These are phyloP conservation scores for Globisporangium okanoganense DNA, from an alignment of 352 stramenopile genomes.

Conservation along the genomic window DNA sequence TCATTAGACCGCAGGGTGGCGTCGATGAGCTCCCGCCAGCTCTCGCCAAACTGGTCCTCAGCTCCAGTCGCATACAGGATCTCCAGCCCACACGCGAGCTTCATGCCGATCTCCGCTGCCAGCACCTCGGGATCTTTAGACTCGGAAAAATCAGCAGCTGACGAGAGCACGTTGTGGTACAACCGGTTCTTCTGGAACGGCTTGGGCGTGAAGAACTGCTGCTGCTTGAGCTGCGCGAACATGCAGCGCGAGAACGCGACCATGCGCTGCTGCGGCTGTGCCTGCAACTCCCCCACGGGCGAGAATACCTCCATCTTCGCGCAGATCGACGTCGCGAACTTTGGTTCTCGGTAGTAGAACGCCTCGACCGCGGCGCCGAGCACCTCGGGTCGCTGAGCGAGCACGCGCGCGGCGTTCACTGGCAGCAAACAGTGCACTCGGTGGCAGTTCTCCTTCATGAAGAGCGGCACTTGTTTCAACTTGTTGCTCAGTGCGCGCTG, in stretches of 20 bases:
- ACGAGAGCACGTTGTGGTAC: slow-evolving; percentile 20
- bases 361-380: slow-evolving; percentile 52
- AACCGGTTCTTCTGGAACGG: slow-evolving; percentile 28
- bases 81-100: slow-evolving; percentile 74
- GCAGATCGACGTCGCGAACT: slow-evolving; percentile 42
- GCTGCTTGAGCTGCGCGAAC: slow-evolving; percentile 81
- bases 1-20: slow-evolving; percentile 12
- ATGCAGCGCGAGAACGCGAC: slow-evolving; percentile 77
- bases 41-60: slow-evolving; percentile 37
- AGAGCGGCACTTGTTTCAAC: slow-evolving; percentile 29
- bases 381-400: slow-evolving; percentile 23
- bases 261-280: slow-evolving; percentile 23
- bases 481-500: slow-evolving; percentile 39
- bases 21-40: slow-evolving; percentile 42
- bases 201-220: slow-evolving; percentile 65
- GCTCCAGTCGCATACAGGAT: slow-evolving; percentile 48
- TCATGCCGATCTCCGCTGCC: slow-evolving; percentile 66
- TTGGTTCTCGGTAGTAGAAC: slow-evolving; percentile 74
- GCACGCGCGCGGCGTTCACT: slow-evolving; percentile 24
- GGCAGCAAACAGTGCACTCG: slow-evolving; percentile 46
- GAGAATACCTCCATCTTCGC: slow-evolving; percentile 53
- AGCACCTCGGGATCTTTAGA: neutral
- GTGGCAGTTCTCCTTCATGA: slow-evolving; percentile 51
- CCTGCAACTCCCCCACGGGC: slow-evolving; percentile 4
- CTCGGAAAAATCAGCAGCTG: slow-evolving; percentile 1